phyloP scores from a whole-genome alignment of 495 filamentous ascomycete genomes.

The Podospora comata region DNA sequence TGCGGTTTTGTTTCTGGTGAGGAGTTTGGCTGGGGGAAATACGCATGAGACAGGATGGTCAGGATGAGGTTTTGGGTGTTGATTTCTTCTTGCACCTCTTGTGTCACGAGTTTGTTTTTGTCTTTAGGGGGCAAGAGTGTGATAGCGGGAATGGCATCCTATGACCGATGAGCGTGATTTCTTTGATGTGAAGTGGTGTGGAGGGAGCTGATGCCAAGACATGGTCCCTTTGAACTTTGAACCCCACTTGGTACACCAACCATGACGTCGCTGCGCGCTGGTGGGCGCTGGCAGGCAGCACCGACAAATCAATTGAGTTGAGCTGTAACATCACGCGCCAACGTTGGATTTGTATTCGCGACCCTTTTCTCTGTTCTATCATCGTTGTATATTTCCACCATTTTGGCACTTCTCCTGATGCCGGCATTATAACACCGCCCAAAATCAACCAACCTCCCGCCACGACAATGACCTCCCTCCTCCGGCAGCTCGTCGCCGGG shows the following conservation, averaged over 20 bases:
- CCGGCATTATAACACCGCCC: neutral
- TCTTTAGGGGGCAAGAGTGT: neutral
- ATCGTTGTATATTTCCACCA: neutral
- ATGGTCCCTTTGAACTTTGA: neutral
- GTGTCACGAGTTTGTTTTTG: conserved; percentile 1
- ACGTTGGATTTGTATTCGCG: too few relatives aligned
- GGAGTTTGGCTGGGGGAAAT: conserved; percentile 12
- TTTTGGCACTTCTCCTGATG: neutral
- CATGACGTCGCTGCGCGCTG: neutral
- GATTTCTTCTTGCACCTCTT: neutral
- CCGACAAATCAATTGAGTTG: neutral
- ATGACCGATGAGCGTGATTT: neutral
- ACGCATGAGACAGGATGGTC: conserved; percentile 11
- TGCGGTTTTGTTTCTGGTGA: neutral
- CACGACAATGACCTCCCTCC: conserved; percentile 47
- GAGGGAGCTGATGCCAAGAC: neutral
- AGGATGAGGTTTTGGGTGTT: neutral
- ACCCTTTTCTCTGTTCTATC: neutral
- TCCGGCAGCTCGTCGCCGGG: conserved; percentile 63
- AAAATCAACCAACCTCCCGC: too few relatives aligned
- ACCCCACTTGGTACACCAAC: neutral
- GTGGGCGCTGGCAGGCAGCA: neutral
- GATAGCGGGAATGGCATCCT: neutral
- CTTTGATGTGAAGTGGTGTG: neutral
- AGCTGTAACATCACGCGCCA: neutral